Evolutionary conservation across 495 filamentous ascomycete species (phyloP).

Genomic region (Neurospora sublineolata): DNA sequence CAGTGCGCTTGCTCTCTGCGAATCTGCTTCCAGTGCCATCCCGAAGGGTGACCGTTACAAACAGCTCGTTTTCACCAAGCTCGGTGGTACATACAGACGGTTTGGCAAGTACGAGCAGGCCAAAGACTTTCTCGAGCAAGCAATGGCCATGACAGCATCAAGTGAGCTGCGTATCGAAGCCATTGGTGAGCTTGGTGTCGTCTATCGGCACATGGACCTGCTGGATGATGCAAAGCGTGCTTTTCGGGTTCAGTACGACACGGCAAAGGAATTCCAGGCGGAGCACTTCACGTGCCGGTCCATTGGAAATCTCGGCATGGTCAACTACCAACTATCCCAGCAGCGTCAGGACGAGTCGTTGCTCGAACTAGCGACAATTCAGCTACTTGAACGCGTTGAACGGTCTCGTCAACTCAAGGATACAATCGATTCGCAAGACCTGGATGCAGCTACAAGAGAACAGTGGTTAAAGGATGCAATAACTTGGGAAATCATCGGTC

Average conservation of each 20-base stretch:
- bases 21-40: neutral
- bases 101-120: conserved; percentile 15
- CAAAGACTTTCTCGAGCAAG: conserved; percentile 1
- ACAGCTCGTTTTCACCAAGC: conserved; percentile 2
- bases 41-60: neutral
- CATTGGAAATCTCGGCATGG: conserved; percentile 24
- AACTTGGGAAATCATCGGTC: conserved; percentile 8
- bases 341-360: neutral
- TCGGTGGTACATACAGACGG: conserved; percentile 14
- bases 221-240: conserved; percentile 13
- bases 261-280: conserved; percentile 10
- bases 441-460: neutral
- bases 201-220: conserved; percentile 18
- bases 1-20: conserved; percentile 6
- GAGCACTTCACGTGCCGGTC: conserved; percentile 18
- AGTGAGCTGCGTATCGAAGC: conserved; percentile 7
- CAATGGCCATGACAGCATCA: neutral
- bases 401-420: neutral
- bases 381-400: conserved; percentile 4
- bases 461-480: neutral
- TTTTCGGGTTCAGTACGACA: conserved; percentile 14
- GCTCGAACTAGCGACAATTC: neutral
- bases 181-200: conserved; percentile 17
- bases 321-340: conserved; percentile 21
- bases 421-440: neutral